phyloP scores from a whole-genome alignment of 208 protist species.

The Leishmania braziliensis region DNA sequence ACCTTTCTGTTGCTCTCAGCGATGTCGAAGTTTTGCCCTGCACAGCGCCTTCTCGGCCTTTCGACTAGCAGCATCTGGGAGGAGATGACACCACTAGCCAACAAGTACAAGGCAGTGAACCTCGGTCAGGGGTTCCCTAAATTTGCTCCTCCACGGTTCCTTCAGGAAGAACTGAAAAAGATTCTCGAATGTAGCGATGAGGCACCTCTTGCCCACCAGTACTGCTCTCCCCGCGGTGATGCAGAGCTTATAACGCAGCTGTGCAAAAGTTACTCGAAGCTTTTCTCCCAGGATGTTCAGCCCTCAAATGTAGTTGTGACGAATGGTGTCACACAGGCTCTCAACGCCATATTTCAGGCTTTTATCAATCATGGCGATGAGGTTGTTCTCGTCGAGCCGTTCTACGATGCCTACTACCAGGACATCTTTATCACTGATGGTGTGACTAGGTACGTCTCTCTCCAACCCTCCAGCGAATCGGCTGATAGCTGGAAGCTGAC shows the following conservation, averaged over 20 bases:
- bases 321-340: conserved; percentile 84
- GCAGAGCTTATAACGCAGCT: conserved; percentile 70
- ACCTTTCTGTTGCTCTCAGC: background rate
- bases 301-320: conserved; percentile 72
- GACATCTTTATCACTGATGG: conserved; percentile 75
- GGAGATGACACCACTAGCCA: conserved; percentile 88
- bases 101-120: conserved; percentile 87
- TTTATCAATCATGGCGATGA: conserved; percentile 92
- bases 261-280: conserved; percentile 59
- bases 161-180: conserved; percentile 62
- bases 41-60: conserved; percentile 39
- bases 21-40: conserved; percentile 32
- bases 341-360: conserved; percentile 78
- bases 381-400: conserved; percentile 93
- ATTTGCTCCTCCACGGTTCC: conserved; percentile 73
- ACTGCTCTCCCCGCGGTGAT: conserved; percentile 75
- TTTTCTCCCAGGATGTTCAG: conserved; percentile 49
- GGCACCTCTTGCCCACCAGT: conserved; percentile 74
- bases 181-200: conserved; percentile 41
- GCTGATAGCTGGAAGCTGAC: conserved; percentile 62
- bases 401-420: conserved; percentile 90
- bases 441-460: conserved; percentile 69
- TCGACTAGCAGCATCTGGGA: conserved; percentile 66
- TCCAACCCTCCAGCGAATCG: conserved; percentile 47
- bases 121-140: conserved; percentile 94